phyloP scores from a whole-genome alignment of 1,284 basidiomycete genomes.

The Phylloporus sp. region DNA sequence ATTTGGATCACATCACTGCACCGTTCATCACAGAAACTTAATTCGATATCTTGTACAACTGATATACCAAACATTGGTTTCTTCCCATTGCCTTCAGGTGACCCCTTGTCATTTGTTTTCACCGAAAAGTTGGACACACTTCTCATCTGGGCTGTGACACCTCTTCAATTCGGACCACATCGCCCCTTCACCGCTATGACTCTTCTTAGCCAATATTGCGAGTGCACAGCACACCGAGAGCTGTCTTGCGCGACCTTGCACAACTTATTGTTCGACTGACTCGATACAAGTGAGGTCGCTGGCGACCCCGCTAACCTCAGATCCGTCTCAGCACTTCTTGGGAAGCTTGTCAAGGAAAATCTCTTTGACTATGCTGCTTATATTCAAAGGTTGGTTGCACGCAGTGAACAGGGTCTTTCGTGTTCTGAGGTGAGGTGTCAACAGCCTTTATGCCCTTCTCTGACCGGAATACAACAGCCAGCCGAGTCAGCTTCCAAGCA shows the following conservation, averaged over 20 bases:
- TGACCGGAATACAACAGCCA: constrained; percentile 21
- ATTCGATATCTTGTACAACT: constrained; percentile 76
- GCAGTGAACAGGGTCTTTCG: constrained; percentile 70
- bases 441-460: background rate
- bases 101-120: constrained; percentile 50
- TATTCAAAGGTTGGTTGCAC: constrained; percentile 83
- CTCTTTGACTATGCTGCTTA: constrained; percentile 88
- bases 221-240: constrained; percentile 62
- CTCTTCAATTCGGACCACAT: constrained; percentile 84
- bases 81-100: constrained; percentile 51
- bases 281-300: constrained; percentile 71
- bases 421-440: constrained; percentile 50
- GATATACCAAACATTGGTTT: constrained; percentile 66
- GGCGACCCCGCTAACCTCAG: constrained; percentile 60
- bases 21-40: constrained; percentile 60
- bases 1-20: background rate
- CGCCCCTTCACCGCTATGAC: constrained; percentile 82
- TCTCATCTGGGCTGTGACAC: too few relatives aligned
- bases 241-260: constrained; percentile 62
- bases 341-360: constrained; percentile 75
- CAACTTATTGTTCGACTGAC: constrained; percentile 83
- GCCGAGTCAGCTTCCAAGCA: constrained; percentile 55
- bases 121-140: constrained; percentile 76
- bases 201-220: constrained; percentile 75
- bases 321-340: constrained; percentile 74